Conservation (phyloP, 2,329 filamentous ascomycete genomes). For the Dactylellina leptospora region DNA sequence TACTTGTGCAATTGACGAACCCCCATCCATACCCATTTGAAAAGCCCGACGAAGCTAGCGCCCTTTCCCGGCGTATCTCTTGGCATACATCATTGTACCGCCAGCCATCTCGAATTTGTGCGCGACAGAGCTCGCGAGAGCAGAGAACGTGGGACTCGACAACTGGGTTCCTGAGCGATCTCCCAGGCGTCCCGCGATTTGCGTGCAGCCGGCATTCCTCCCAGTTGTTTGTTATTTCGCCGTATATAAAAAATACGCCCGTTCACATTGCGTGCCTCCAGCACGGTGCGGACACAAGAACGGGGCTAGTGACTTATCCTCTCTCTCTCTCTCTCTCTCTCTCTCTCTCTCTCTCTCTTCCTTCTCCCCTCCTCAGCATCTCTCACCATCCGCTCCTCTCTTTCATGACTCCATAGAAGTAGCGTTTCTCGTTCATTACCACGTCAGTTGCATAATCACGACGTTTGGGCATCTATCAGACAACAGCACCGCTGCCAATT, state of each 20-base stretch:
- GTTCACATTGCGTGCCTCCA: slow-evolving; percentile 16
- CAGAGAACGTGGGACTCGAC: slow-evolving; percentile 23
- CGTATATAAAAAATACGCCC: slow-evolving; percentile 18
- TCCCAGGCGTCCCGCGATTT: slow-evolving; percentile 33
- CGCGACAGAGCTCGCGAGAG: slow-evolving; percentile 7
- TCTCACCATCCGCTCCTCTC: background rate
- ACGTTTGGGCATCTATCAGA: background rate
- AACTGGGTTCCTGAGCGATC: slow-evolving; percentile 44
- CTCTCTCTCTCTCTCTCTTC: slow-evolving; percentile 20
- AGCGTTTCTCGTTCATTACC: slow-evolving; percentile 33
- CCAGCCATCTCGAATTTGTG: slow-evolving; percentile 12
- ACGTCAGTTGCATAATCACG: background rate
- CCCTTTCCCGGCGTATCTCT: slow-evolving; percentile 24
- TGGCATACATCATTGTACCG: slow-evolving; percentile 48
- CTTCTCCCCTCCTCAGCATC: background rate
- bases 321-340: background rate
- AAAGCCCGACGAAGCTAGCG: slow-evolving; percentile 20
- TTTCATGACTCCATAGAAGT: slow-evolving; percentile 6
- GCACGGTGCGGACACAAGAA: slow-evolving; percentile 12
- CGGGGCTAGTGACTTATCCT: slow-evolving; percentile 2
- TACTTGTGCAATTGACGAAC: too few relatives aligned
- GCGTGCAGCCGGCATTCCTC: too few relatives aligned
- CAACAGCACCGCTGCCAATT: background rate
- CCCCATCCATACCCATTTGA: background rate
- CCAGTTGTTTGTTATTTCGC: slow-evolving; percentile 7